Conservation (phyloP, 1,139 yeast species). For the Petasospora fabianii region DNA sequence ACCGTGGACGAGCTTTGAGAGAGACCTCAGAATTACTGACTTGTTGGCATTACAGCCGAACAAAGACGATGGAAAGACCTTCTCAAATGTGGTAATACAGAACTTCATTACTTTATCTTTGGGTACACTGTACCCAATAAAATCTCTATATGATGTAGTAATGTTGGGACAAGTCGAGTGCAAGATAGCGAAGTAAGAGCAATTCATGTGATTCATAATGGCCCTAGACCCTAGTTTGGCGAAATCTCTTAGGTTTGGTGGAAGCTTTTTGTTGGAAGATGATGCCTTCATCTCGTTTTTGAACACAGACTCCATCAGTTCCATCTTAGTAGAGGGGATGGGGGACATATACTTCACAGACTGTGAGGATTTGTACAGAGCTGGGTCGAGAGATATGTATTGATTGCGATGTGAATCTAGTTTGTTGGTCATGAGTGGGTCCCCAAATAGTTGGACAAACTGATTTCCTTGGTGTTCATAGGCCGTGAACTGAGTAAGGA, state of each 20-base stretch:
- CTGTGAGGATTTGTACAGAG: conserved; percentile 11
- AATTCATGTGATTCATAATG: conserved; percentile 11
- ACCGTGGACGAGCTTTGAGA: conserved; percentile 40
- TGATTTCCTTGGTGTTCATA: conserved; percentile 4
- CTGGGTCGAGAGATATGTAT: conserved; percentile 11
- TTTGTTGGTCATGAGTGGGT: conserved; percentile 1
- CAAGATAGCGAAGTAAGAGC: conserved; percentile 14
- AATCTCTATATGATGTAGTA: conserved; percentile 5
- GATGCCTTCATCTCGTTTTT: conserved; percentile 6
- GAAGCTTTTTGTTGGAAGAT: too few relatives aligned
- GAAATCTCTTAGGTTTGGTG: conserved; percentile 13
- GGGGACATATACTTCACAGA: conserved; percentile 12
- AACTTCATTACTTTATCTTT: conserved; percentile 37
- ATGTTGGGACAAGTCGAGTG: conserved; percentile 13
- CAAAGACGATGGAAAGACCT: conserved; percentile 47
- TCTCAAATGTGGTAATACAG: conserved; percentile 39
- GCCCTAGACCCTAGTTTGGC: conserved; percentile 5
- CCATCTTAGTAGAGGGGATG: conserved; percentile 6
- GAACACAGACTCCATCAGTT: conserved; percentile 11
- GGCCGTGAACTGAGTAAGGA: conserved; percentile 16
- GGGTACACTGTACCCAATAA: conserved; percentile 24
- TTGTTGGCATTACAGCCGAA: conserved; percentile 58
- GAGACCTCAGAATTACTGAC: conserved; percentile 33
- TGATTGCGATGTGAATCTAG: too few relatives aligned
- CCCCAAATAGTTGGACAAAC: conserved; percentile 22